phyloP scores from a whole-genome alignment of 768 basidiomycete species.

The Naganishia onofrii region DNA sequence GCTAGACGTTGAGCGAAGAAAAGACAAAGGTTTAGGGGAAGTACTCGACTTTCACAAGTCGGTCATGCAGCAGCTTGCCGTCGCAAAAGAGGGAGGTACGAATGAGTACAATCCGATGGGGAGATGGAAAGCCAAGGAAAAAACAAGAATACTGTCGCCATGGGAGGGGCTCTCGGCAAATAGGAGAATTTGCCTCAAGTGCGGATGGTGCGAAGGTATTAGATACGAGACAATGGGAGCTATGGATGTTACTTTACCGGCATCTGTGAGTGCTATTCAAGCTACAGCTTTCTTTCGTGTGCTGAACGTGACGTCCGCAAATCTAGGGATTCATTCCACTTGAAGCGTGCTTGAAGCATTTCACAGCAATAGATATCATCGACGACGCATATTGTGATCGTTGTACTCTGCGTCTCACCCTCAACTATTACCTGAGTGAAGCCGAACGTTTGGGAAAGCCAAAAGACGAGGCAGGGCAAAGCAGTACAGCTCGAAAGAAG shows the following conservation, averaged over 20 bases:
- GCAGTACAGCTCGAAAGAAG: conserved; percentile 15
- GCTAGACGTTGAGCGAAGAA: conserved; percentile 67
- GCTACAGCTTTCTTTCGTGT: not conserved
- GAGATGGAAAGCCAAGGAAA: conserved; percentile 24
- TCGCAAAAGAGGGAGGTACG: not conserved
- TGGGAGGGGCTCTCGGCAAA: conserved; percentile 84
- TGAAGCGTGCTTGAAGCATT: conserved; percentile 81
- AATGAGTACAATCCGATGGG: not conserved
- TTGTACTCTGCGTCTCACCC: conserved; percentile 80
- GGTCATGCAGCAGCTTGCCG: not conserved
- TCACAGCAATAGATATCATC: conserved; percentile 81
- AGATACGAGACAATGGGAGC: conserved; percentile 69
- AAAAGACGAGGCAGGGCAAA: conserved; percentile 10
- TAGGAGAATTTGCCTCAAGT: conserved; percentile 77
- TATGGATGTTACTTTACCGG: conserved; percentile 47
- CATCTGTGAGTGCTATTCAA: conserved; percentile 35
- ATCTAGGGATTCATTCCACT: conserved; percentile 55
- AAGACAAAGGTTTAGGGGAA: conserved; percentile 69
- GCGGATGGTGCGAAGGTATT: conserved; percentile 82
- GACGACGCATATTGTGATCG: conserved; percentile 89
- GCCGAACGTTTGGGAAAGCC: conserved; percentile 56
- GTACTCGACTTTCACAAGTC: conserved; percentile 22
- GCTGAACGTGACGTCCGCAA: not conserved
- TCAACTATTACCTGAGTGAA: conserved; percentile 62
- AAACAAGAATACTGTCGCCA: conserved; percentile 38